Conservation (phyloP, 2,329 filamentous ascomycete species). For the Dactylellina sp. region DNA sequence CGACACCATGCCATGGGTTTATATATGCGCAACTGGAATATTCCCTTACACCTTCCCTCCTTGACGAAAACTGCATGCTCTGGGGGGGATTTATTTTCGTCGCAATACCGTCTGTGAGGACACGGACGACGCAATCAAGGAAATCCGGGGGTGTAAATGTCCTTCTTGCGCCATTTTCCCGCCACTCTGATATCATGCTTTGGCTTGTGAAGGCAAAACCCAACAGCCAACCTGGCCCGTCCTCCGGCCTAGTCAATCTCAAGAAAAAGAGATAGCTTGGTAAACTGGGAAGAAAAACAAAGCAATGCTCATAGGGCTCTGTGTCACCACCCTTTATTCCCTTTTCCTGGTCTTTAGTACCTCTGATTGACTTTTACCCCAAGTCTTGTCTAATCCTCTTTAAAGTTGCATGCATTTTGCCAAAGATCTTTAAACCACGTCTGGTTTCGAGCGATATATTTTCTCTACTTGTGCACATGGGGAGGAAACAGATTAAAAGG, state of each 20-base stretch:
- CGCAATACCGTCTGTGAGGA: constrained; percentile 1
- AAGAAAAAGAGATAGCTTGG: too few relatives aligned
- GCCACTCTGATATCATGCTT: constrained; percentile 37
- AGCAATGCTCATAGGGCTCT: constrained; percentile 33
- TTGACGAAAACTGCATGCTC: neutral
- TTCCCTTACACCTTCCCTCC: constrained; percentile 25
- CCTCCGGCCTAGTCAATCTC: too few relatives aligned
- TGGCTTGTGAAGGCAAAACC: neutral
- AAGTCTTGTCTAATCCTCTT: constrained; percentile 8
- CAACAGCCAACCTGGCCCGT: neutral
- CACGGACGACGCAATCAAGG: constrained; percentile 8
- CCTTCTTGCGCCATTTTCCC: constrained; percentile 52
- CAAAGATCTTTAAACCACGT: too few relatives aligned
- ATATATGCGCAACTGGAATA: constrained; percentile 20
- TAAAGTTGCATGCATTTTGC: constrained; percentile 38
- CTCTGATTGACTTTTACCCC: constrained; percentile 26
- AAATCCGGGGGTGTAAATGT: neutral
- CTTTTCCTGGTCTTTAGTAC: constrained; percentile 36
- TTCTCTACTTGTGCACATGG: neutral
- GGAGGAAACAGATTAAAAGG: neutral
- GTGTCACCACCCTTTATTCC: constrained; percentile 32
- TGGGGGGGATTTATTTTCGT: neutral
- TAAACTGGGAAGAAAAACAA: constrained; percentile 12
- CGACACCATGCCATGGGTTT: constrained; percentile 34
- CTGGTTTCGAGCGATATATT: neutral